phyloP scores from a whole-genome alignment of 2,329 filamentous ascomycete species.

The Trichothecium sympodiale region DNA sequence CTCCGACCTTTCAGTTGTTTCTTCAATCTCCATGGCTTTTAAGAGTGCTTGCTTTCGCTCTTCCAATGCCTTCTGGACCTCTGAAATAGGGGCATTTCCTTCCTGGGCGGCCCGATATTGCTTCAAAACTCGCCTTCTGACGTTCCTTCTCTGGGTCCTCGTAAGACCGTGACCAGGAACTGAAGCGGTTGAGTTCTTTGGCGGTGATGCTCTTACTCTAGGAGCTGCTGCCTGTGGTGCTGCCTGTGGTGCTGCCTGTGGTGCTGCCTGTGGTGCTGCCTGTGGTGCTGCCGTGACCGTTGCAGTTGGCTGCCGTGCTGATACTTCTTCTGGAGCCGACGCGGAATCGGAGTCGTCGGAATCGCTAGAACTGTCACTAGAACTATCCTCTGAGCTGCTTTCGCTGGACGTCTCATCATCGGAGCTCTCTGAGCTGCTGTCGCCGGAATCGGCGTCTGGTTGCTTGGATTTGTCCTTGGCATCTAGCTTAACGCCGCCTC shows the following conservation, averaged over 20 bases:
- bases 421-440: conserved; percentile 7
- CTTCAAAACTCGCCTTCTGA: conserved; percentile 31
- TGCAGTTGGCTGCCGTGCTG: conserved; percentile 17
- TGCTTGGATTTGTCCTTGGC: conserved; percentile 1
- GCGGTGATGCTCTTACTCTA: too few relatives aligned
- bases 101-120: not conserved
- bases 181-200: too few relatives aligned
- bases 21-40: conserved; percentile 10
- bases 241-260: conserved; percentile 1
- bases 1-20: not conserved
- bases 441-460: conserved; percentile 5
- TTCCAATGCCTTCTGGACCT: conserved; percentile 15
- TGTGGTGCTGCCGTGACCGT: conserved; percentile 2
- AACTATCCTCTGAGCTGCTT: conserved; percentile 7
- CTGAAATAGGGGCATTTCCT: too few relatives aligned
- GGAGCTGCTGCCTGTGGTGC: too few relatives aligned
- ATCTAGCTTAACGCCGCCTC: too few relatives aligned
- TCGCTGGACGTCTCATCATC: conserved; percentile 8
- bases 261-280: conserved; percentile 2
- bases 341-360: conserved; percentile 14
- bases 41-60: conserved; percentile 31
- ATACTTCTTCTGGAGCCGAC: conserved; percentile 22
- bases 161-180: conserved; percentile 25
- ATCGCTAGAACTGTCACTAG: conserved; percentile 9
- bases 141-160: conserved; percentile 40